These are phyloP conservation scores for Penicillium bialowiezense DNA, from an alignment of 495 filamentous ascomycete species.

Conservation along the genomic window DNA sequence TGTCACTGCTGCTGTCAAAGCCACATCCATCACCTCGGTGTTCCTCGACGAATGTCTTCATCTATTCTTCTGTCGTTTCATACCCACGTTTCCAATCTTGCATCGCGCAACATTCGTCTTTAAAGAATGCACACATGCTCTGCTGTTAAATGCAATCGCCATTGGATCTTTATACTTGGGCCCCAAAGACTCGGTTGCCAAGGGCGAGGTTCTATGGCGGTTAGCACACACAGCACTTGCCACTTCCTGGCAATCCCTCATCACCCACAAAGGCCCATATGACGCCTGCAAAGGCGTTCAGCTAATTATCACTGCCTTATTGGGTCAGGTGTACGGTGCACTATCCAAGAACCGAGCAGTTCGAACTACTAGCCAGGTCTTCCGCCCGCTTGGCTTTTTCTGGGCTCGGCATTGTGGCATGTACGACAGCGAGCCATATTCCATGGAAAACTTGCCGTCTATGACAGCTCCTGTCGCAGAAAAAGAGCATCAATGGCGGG, in stretches of 20 bases:
- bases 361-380: slow-evolving; percentile 46
- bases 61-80: slow-evolving; percentile 51
- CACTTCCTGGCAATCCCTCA: slow-evolving; percentile 50
- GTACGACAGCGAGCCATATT: slow-evolving; percentile 38
- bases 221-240: slow-evolving; percentile 48
- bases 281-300: slow-evolving; percentile 48
- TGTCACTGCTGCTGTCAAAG: slow-evolving; percentile 46
- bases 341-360: slow-evolving; percentile 45
- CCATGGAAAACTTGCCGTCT: slow-evolving; percentile 35
- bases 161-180: slow-evolving; percentile 49
- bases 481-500: slow-evolving; percentile 42
- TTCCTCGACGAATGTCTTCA: slow-evolving; percentile 49
- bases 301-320: slow-evolving; percentile 43
- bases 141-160: slow-evolving; percentile 48
- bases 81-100: slow-evolving; percentile 48
- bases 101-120: slow-evolving; percentile 50
- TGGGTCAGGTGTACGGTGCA: slow-evolving; percentile 47
- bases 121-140: slow-evolving; percentile 45
- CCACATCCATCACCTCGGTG: slow-evolving; percentile 46
- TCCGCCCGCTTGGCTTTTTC: slow-evolving; percentile 47
- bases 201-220: slow-evolving; percentile 47
- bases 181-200: slow-evolving; percentile 43
- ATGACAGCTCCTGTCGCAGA: slow-evolving; percentile 28
- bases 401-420: slow-evolving; percentile 50
- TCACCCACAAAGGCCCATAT: slow-evolving; percentile 45